A percentile compares a stretch with the other conserved stretches of the same genome.
phyloP scores from a whole-genome alignment of 306 rosid genomes.

The Casuarina cunninghamiana region DNA sequence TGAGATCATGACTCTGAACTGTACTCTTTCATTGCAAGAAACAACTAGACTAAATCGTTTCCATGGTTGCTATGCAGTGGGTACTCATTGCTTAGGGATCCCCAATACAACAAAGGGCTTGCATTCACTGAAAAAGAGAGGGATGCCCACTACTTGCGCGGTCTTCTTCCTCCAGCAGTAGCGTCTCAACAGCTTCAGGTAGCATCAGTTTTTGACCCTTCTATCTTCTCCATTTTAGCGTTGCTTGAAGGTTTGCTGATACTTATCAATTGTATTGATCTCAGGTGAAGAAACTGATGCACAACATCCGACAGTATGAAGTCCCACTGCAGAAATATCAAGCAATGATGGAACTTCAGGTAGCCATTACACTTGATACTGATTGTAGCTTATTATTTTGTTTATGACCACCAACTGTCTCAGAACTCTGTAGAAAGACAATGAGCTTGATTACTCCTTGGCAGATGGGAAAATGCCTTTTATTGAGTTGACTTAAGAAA shows the following conservation, averaged over 20 bases:
- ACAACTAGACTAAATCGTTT: not conserved
- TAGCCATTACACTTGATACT: conserved; percentile 16
- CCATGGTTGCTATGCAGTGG: conserved; percentile 56
- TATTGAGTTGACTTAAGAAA: too few relatives aligned
- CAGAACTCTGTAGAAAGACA: not conserved
- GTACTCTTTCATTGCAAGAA: not conserved
- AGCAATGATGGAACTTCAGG: conserved; percentile 97
- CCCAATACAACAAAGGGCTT: conserved; percentile 93
- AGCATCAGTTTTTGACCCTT: conserved; percentile 1
- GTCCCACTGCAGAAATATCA: conserved; percentile 81
- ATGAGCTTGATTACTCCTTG: too few relatives aligned
- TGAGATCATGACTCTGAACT: not conserved
- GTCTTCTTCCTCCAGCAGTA: conserved; percentile 81
- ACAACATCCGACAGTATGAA: conserved; percentile 65
- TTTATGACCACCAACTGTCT: not conserved
- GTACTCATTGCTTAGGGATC: conserved; percentile 85
- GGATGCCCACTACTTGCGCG: conserved; percentile 93
- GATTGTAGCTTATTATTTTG: not conserved
- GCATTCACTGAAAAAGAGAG: conserved; percentile 91
- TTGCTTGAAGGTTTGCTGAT: not conserved
- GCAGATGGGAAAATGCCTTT: too few relatives aligned
- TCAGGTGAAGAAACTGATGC: conserved; percentile 78
- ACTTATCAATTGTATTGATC: conserved; percentile 19
- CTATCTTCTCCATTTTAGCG: not conserved
- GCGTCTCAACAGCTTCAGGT: conserved; percentile 85